phyloP scores from a whole-genome alignment of 1,284 basidiomycete species.

The Ustilago loliicola region DNA sequence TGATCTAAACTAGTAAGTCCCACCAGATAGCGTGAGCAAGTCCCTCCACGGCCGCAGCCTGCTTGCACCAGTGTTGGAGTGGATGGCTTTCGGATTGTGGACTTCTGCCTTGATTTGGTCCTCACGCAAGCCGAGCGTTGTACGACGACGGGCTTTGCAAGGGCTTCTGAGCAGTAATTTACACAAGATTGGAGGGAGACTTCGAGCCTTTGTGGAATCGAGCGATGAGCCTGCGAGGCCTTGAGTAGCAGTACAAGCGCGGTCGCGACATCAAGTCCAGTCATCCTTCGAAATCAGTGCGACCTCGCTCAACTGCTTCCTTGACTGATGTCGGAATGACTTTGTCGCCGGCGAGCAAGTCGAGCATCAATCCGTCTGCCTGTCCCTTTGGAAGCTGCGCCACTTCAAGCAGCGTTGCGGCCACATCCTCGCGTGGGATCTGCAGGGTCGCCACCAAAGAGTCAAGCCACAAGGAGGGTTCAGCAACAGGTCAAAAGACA shows the following conservation, averaged over 20 bases:
- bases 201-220: neutral
- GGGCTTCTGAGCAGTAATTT: no score
- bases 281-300: constrained; percentile 71
- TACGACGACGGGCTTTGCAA: no score
- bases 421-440: constrained; percentile 76
- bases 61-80: no score
- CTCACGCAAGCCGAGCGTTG: no score
- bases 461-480: neutral
- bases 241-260: neutral
- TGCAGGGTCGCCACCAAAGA: neutral
- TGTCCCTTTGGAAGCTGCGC: constrained; percentile 75
- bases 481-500: neutral
- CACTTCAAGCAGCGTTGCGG: constrained; percentile 74
- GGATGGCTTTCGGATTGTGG: no score
- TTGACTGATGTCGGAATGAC: constrained; percentile 74
- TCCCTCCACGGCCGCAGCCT: no score
- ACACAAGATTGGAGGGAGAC: no score
- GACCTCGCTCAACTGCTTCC: constrained; percentile 74
- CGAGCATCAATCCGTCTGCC: constrained; percentile 76
- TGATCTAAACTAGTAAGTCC: no score
- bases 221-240: neutral
- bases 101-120: no score
- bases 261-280: neutral
- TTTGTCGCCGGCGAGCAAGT: constrained; percentile 77
- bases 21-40: no score